Conservation (phyloP, 2,329 filamentous ascomycete genomes). For the Raffaelea ambrosiae region DNA sequence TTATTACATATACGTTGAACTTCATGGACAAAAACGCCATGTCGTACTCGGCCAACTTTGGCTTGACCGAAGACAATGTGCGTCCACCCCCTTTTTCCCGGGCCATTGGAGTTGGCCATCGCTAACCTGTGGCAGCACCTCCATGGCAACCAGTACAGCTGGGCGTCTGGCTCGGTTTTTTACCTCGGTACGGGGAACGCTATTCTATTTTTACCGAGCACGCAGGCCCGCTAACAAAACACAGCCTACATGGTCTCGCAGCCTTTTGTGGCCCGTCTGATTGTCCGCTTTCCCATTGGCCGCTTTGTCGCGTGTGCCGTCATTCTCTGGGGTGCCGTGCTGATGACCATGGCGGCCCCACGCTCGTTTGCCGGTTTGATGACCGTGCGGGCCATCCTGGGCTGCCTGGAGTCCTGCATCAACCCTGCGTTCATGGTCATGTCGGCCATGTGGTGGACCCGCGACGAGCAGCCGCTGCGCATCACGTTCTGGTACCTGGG, state of each 20-base stretch:
- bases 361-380: constrained; percentile 19
- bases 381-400: constrained; percentile 19
- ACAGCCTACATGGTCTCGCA: constrained; percentile 4
- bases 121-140: constrained; percentile 4
- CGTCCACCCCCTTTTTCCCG: background rate
- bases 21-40: constrained; percentile 20
- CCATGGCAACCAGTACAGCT: constrained; percentile 6
- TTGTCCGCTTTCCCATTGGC: constrained; percentile 27
- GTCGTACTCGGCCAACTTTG: constrained; percentile 3
- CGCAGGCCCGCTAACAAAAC: background rate
- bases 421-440: constrained; percentile 22
- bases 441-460: constrained; percentile 21
- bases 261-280: constrained; percentile 13
- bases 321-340: constrained; percentile 19
- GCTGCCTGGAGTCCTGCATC: constrained; percentile 21
- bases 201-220: background rate
- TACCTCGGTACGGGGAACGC: constrained; percentile 3
- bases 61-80: constrained; percentile 7
- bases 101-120: background rate
- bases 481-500: constrained; percentile 22
- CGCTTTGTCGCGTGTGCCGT: constrained; percentile 19
- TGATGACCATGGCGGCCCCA: constrained; percentile 19
- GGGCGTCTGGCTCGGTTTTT: constrained; percentile 8
- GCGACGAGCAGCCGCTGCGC: constrained; percentile 3
- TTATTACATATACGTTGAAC: constrained; percentile 18